Evolutionary conservation across 2,329 filamentous ascomycete genomes (phyloP), one percentile per base, ranked within the genome.

Genomic region (Pyricularia pennisetigena): DNA sequence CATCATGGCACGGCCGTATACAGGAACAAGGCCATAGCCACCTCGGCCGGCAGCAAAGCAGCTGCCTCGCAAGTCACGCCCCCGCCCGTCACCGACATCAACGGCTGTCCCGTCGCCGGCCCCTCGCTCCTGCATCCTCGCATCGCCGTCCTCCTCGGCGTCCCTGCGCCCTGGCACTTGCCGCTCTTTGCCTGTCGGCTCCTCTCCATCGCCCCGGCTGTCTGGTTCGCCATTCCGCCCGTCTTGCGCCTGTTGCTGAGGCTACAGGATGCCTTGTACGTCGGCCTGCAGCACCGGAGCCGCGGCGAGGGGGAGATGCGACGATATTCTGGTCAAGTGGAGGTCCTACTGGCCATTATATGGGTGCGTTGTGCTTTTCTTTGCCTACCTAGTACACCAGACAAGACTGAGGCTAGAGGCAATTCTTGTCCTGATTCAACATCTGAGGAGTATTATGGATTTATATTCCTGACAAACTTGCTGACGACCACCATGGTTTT

Each of bases 71-170:
- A 62, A 62, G 35, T 26, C 12, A 23, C 28, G 26, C 32, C 65
- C 5, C 35, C 66, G 57, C 41, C 41, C 49, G 29, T 65, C 30
- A 26, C 66, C 67, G 49, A 16, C 65, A 68, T 62, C 59, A 62
- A 62, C 59, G 59, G 49, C 69, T 30, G 28, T 12, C 65, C 68
- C 7, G 67, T 72, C 3, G 73, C 73, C 7, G 72, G 72, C 14
- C 75, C 77, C 9, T 75, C 85, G 20, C 80, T 89, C 67, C 82
- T 93, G 62, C 90, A 93, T 74, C 91, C 91, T 14, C 90, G 91
- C 68, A 87, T 94, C 68, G 91, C 91, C 71, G 90, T 93, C 73
- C 85, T 92, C 35, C 84, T 94, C 64, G 91, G 91, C 67, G 86
- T 95, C 20, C 88, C 90, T 68, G 83, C 83, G 70, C 83, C 83